A percentile compares a stretch with the other conserved stretches of the same genome.
Evolutionary conservation across 306 rosid species (phyloP).

Genomic region (Sphenostylis stenocarpa): DNA sequence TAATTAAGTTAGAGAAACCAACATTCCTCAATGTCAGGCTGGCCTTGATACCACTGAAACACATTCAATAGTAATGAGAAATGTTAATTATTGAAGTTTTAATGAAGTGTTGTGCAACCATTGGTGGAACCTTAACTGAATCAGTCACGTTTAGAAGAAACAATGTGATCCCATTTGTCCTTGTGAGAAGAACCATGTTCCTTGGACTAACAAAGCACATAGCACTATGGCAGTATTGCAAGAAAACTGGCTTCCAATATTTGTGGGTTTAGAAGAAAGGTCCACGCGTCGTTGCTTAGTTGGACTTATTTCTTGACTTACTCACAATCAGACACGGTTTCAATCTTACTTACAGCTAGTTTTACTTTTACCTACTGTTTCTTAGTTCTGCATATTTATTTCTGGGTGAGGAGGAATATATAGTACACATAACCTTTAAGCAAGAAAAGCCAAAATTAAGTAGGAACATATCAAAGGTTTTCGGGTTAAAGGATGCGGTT

Average conservation of each 20-base stretch:
- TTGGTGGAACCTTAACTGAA: slow-evolving; percentile 32
- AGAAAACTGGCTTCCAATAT: slow-evolving; percentile 65
- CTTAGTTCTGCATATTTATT: neutral
- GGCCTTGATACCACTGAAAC: neutral
- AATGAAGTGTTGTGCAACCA: slow-evolving; percentile 2
- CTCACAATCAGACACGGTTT: slow-evolving; percentile 36
- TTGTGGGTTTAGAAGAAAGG: slow-evolving; percentile 32
- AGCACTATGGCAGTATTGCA: slow-evolving; percentile 21
- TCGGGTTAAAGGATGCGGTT: slow-evolving; percentile 16
- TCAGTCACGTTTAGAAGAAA: slow-evolving; percentile 30
- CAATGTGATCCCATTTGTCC: slow-evolving; percentile 17
- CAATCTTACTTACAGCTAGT: neutral
- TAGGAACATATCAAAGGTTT: slow-evolving; percentile 17
- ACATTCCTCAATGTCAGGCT: slow-evolving; percentile 24
- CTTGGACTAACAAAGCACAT: slow-evolving; percentile 24
- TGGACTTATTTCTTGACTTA: slow-evolving; percentile 47
- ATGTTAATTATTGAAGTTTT: neutral
- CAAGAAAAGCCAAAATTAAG: slow-evolving; percentile 27
- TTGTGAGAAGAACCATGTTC: slow-evolving; percentile 15
- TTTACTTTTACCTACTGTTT: slow-evolving; percentile 9
- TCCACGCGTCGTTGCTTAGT: slow-evolving; percentile 81
- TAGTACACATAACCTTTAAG: neutral
- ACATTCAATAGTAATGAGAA: neutral
- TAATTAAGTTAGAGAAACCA: slow-evolving; percentile 13
- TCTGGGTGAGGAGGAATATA: neutral